A percentile compares a stretch with the other conserved stretches of the same genome.
Evolutionary conservation across 2,329 filamentous ascomycete genomes (phyloP).

Genomic region (Cordyceps javanica): DNA sequence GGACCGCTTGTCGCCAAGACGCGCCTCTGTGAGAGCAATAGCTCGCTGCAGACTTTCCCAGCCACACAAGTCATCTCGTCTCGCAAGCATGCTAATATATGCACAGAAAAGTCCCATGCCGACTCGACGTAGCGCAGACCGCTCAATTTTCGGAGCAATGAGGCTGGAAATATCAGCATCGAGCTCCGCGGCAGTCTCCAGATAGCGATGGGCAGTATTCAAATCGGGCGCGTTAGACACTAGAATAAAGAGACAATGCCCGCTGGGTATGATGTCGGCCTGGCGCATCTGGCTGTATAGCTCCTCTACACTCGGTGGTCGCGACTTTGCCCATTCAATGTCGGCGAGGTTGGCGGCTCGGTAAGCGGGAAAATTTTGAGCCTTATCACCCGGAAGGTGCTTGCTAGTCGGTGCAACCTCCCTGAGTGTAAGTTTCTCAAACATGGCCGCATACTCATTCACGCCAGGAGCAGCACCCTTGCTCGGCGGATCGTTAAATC

Average conservation of each 20-base stretch:
- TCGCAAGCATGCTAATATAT: conserved; percentile 36
- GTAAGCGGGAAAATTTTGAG: conserved; percentile 38
- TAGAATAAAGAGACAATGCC: conserved; percentile 48
- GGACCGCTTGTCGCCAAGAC: conserved; percentile 19
- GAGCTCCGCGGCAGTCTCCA: conserved; percentile 35
- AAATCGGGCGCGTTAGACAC: conserved; percentile 45
- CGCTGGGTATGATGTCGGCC: conserved; percentile 41
- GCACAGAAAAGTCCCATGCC: conserved; percentile 38
- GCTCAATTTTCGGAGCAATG: conserved; percentile 19
- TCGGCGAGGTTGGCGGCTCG: conserved; percentile 49
- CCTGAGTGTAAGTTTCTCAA: conserved; percentile 44
- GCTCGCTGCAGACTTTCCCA: conserved; percentile 25
- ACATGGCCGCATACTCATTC: conserved; percentile 53
- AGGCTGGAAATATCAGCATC: conserved; percentile 16
- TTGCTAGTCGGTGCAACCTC: conserved; percentile 21
- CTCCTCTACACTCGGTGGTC: conserved; percentile 51
- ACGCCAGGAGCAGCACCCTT: conserved; percentile 29
- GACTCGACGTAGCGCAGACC: conserved; percentile 19
- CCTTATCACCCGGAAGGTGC: conserved; percentile 53
- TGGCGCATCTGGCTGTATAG: conserved; percentile 55
- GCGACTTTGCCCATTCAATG: conserved; percentile 57
- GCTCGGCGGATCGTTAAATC: conserved; percentile 35
- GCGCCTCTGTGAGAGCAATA: conserved; percentile 24
- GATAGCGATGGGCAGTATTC: conserved; percentile 41
- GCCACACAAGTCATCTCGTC: conserved; percentile 16